Conservation (phyloP, 2,329 filamentous ascomycete species). For the Scopulariopsis brevicaulis region DNA sequence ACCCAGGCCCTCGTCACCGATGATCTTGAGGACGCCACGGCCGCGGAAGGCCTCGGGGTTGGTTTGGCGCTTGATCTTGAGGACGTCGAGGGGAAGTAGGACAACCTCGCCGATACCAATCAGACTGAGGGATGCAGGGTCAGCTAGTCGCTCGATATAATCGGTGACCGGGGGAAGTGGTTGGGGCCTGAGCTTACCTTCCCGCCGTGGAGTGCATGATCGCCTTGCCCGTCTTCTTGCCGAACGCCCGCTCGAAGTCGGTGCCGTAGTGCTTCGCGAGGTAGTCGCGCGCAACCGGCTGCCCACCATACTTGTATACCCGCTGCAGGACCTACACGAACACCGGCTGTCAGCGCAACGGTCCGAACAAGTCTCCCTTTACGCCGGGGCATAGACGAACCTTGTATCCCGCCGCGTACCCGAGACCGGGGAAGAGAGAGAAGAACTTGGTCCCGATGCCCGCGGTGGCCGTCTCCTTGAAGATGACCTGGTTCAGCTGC, state of each 20-base stretch:
- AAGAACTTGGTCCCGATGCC: conserved; percentile 69
- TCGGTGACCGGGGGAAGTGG: background rate
- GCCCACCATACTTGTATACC: conserved; percentile 97
- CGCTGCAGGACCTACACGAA: conserved; percentile 64
- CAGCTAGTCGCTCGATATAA: background rate
- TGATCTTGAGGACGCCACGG: conserved; percentile 79
- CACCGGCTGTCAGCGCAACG: background rate
- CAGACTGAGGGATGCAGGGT: conserved; percentile 39
- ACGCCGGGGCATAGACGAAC: conserved; percentile 22
- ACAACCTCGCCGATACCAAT: conserved; percentile 98
- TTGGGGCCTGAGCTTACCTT: conserved; percentile 39
- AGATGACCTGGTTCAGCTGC: conserved; percentile 83
- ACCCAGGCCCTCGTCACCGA: conserved; percentile 88
- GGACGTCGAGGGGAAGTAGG: conserved; percentile 84
- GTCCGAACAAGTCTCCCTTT: too few species aligned
- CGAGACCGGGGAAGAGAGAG: conserved; percentile 91
- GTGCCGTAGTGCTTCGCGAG: conserved; percentile 68
- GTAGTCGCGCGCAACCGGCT: conserved; percentile 90
- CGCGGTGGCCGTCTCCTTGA: conserved; percentile 75
- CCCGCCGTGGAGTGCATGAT: conserved; percentile 96
- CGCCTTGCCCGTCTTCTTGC: conserved; percentile 94
- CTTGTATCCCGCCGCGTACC: conserved; percentile 97
- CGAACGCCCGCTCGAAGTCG: conserved; percentile 80
- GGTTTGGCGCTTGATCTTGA: conserved; percentile 99
- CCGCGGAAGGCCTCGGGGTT: conserved; percentile 97